phyloP scores from a whole-genome alignment of 257 asterid genomes.

The Solanum chiquidenum region DNA sequence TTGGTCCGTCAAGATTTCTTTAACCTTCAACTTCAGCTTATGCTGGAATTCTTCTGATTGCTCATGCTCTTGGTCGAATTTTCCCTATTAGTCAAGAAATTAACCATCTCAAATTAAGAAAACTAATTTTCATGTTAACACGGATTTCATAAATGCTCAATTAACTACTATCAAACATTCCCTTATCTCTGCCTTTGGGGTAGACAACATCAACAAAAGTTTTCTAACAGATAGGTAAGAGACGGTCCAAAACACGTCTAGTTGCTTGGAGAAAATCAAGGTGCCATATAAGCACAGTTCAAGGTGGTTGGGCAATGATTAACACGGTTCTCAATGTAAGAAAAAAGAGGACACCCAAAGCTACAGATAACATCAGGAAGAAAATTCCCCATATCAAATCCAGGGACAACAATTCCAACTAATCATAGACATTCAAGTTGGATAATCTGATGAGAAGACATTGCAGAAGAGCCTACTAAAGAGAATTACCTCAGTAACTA shows the following conservation, averaged over 20 bases:
- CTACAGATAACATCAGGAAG: background rate
- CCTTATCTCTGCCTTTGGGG: background rate
- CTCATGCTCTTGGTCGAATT: constrained; percentile 79
- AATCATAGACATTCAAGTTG: background rate
- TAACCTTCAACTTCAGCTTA: constrained; percentile 86
- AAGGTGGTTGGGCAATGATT: background rate
- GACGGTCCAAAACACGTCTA: background rate
- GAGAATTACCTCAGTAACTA: constrained; percentile 67
- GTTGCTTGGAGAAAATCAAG: background rate
- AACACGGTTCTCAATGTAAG: background rate
- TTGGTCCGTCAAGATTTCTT: constrained; percentile 90
- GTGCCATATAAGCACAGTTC: background rate
- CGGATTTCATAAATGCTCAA: background rate
- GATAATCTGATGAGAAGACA: background rate
- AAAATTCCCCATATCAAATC: background rate
- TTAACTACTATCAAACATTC: background rate
- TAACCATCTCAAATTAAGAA: background rate
- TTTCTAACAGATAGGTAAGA: background rate
- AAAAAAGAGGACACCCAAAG: background rate
- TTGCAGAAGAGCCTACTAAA: background rate
- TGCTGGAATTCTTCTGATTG: constrained; percentile 75
- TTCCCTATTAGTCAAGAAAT: constrained; percentile 40
- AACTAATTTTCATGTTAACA: background rate
- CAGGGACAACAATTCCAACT: background rate
- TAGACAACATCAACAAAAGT: background rate